These are phyloP conservation scores for Fallopia convolvulus DNA, from an alignment of 148 eudicot species.

Conservation along the genomic window DNA sequence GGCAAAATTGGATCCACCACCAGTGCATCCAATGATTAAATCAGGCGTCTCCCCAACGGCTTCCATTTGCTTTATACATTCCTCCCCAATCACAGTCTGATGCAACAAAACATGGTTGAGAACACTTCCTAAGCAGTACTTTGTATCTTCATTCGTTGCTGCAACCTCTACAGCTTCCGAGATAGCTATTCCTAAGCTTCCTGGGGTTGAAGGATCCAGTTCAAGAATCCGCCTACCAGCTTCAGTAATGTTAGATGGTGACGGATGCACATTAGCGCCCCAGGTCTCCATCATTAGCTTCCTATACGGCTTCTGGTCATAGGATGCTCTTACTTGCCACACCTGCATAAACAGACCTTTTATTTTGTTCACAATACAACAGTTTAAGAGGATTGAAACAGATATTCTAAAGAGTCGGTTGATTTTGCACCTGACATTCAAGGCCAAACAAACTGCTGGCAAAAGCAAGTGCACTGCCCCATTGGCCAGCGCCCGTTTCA, in stretches of 20 bases:
- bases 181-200: constrained; percentile 92
- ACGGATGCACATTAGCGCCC: constrained; percentile 94
- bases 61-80: constrained; percentile 94
- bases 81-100: constrained; percentile 94
- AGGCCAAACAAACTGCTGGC: constrained; percentile 84
- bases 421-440: constrained; percentile 61
- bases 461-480: constrained; percentile 94
- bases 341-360: constrained; percentile 34
- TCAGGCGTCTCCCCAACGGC: constrained; percentile 85
- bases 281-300: constrained; percentile 97
- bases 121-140: constrained; percentile 92
- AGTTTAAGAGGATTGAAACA: neutral
- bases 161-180: constrained; percentile 97
- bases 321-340: constrained; percentile 97
- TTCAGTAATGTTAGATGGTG: constrained; percentile 80
- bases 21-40: constrained; percentile 90
- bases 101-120: constrained; percentile 89
- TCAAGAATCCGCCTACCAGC: constrained; percentile 63
- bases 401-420: neutral
- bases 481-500: constrained; percentile 98
- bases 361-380: neutral
- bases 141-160: constrained; percentile 54
- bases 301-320: constrained; percentile 90
- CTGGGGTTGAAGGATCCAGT: constrained; percentile 69
- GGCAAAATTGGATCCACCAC: constrained; percentile 91